Base-by-base conservation (phyloP, 2,329 filamentous ascomycete genomes). In the Ilyonectria destructans region DNA sequence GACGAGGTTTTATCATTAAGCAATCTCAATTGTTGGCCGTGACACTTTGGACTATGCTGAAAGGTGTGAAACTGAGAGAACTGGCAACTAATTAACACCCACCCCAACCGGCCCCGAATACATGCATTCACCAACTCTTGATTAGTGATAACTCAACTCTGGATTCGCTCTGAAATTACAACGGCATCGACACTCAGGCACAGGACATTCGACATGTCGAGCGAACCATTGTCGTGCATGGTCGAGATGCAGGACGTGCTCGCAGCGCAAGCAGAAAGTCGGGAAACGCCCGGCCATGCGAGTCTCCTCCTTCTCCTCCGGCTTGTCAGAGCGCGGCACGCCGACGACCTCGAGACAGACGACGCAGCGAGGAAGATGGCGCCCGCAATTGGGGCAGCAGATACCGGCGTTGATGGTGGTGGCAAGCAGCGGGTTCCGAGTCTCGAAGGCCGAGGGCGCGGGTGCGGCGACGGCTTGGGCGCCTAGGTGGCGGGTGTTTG, bases 191-290 rank as follows among this genome's bases (percentile, higher is more conserved):
- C 91, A 93, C 79, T 92, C 90, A 1, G 91, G 89, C 57, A 92
- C 89, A 0, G 91, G 90, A 74, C 91, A 92, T 79, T 92, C 89
- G 31, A 85, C 85, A 71, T 92, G 90, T 35, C 88, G 81, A 7
- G 85, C 82, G 74, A 92, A 93, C 91, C 91, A 93, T 79, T 88
- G 85, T 72, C 89, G 81, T 6, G 90, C 90, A 76, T 92, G 91
- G 72, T 92, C 90, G 65, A 92, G 83, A 73, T 93, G 91, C 74
- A 90, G 80, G 10, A 91, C 89, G 75, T 93, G 91, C 74, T 92
- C 90, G 77, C 91, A 93, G 71, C 87, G 86, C 49, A 92, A 83
- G 69, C 91, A 93, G 74, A 92, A 92, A 0, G 89, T 91, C n/a
- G 90, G 89, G 74, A 92, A 92, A 52, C 86, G 84, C 3, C 87